Evolutionary conservation across 1,139 yeast species (phyloP), one percentile per base, ranked within the genome.

Genomic region (Saccharomyces hybrid): DNA sequence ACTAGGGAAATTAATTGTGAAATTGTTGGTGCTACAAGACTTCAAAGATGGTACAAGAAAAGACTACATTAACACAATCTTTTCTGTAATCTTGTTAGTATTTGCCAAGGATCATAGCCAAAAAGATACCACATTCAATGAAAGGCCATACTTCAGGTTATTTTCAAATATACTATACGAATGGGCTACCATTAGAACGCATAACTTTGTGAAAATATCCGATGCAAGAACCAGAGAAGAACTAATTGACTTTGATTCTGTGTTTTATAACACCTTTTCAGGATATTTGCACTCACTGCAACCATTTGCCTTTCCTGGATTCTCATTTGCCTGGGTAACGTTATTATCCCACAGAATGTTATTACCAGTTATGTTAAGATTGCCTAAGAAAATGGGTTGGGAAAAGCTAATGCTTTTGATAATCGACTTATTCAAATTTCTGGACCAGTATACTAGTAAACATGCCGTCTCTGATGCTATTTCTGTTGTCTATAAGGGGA

Each of bases 301-400:
- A 71, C 99, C 99, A 8, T 74, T 87, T 48, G 86, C 93, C 2
- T 87, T 86, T 76, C 97, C 98, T 1, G 97, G 95, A 0, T 93
- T 93, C 67, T 83, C 96, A 0, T 90, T 93, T 77, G 95, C 97
- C 1, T 93, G 99, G 99, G 82, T 90, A 61, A 84, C 97, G 3
- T 77, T 93, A 64, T 79, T 91, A 48, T 84, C 96, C 7, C 99
- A 93, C 69, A 80, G 98, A 58, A 82, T 88, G 84, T 88, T 90
- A 67, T 75, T 95, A 70, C 97, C 98, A 19, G 79, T 79, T 56
- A 73, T 95, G 60, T 71, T 95, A 60, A 83, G 81, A 54, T 70
- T 85, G 34, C 80, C 83, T 0, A 77, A 80, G 3, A 76, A 77
- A 54, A 69, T 65, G 44, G 88, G 89, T 1, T 84, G 91, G 80